These are phyloP conservation scores for Podospora anserina DNA, from an alignment of 495 filamentous ascomycete species.

Conservation along the genomic window DNA sequence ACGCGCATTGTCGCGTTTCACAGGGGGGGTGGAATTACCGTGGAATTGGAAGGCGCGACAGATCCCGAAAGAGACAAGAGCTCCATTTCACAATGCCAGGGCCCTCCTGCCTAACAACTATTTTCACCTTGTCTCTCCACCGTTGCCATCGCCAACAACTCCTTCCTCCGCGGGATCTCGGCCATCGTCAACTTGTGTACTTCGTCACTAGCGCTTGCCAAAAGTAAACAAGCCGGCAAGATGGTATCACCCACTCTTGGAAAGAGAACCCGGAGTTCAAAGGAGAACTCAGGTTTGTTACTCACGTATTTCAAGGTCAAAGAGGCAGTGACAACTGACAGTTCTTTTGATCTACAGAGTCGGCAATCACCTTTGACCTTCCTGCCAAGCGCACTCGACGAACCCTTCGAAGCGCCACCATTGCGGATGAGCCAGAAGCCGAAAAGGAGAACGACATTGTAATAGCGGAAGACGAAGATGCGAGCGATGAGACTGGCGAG, in stretches of 20 bases:
- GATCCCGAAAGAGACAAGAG: neutral
- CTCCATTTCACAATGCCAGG: slow-evolving; percentile 12
- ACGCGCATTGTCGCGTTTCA: slow-evolving; percentile 27
- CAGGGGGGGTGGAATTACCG: neutral
- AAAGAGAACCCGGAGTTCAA: slow-evolving; percentile 64
- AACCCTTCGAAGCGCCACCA: slow-evolving; percentile 25
- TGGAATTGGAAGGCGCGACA: neutral
- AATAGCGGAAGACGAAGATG: slow-evolving; percentile 2
- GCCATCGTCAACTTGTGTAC: slow-evolving; percentile 23
- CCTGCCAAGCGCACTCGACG: slow-evolving; percentile 63
- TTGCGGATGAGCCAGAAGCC: slow-evolving; percentile 45
- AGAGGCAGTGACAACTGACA: slow-evolving; percentile 34
- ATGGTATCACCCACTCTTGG: slow-evolving; percentile 68
- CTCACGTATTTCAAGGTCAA: slow-evolving; percentile 15
- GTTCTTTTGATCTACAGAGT: slow-evolving; percentile 23
- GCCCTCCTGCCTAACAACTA: neutral
- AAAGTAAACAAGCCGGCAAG: slow-evolving; percentile 14
- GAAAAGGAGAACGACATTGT: slow-evolving; percentile 35
- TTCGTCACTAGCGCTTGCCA: neutral
- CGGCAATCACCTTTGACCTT: slow-evolving; percentile 28
- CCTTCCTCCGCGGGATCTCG: slow-evolving; percentile 18
- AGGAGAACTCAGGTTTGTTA: slow-evolving; percentile 32
- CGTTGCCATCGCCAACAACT: neutral
- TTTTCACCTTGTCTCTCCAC: slow-evolving; percentile 3
- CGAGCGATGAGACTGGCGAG: neutral